phyloP scores from a whole-genome alignment of 148 eudicot genomes.

The Cornus florida region DNA sequence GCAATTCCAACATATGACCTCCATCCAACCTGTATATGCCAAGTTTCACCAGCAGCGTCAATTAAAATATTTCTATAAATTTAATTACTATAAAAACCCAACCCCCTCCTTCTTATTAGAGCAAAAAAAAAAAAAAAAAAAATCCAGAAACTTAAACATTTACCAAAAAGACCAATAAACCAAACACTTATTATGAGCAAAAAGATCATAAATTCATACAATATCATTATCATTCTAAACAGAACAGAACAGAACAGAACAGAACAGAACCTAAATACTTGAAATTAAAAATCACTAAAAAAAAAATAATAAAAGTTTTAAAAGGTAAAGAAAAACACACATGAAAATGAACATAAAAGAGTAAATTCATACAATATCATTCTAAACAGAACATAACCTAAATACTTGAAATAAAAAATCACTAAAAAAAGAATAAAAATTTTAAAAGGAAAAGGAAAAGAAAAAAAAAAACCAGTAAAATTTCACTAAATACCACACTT shows the following conservation, averaged over 20 bases:
- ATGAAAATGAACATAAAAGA: background rate
- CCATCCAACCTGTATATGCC: conserved; percentile 55
- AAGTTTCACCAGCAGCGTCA: background rate
- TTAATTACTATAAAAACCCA: background rate
- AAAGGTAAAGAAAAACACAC: background rate
- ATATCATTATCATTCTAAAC: too few species aligned
- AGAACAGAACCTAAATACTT: too few species aligned
- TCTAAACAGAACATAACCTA: background rate
- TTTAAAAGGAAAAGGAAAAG: background rate
- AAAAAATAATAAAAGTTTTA: too few species aligned
- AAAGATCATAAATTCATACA: too few species aligned
- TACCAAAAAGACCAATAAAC: too few species aligned
- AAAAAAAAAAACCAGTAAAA: background rate
- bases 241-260: too few species aligned
- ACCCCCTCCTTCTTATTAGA: background rate
- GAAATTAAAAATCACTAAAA: too few species aligned
- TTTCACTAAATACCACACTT: background rate
- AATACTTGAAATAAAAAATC: background rate
- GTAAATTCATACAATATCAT: background rate
- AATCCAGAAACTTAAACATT: background rate
- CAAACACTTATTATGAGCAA: too few species aligned
- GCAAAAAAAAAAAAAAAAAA: background rate
- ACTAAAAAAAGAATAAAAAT: background rate
- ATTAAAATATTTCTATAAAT: too few species aligned
- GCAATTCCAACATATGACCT: conserved; percentile 59